phyloP scores from a whole-genome alignment of 1,284 basidiomycete species.

The Pterulicium gracile region DNA sequence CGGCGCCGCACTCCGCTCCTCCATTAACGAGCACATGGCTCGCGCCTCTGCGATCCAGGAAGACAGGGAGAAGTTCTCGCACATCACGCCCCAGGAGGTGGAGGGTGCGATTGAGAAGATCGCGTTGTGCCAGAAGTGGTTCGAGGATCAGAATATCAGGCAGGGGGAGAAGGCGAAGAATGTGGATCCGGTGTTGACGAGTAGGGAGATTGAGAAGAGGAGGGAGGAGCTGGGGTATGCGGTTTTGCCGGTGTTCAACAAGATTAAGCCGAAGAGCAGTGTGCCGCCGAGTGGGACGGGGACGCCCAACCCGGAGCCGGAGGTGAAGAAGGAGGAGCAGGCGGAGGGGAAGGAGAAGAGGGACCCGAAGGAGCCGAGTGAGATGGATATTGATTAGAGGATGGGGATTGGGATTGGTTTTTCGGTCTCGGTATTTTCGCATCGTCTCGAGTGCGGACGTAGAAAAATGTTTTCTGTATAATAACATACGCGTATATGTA shows the following conservation, averaged over 20 bases:
- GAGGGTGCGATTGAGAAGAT: conserved; percentile 72
- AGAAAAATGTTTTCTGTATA: too few species aligned
- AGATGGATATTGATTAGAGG: conserved; percentile 80
- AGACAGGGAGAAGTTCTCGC: conserved; percentile 46
- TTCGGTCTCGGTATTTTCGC: too few species aligned
- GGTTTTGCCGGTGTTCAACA: conserved; percentile 74
- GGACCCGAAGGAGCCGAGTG: conserved; percentile 40
- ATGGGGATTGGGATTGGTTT: too few species aligned
- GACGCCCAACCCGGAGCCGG: conserved; percentile 38
- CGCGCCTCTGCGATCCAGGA: conserved; percentile 78
- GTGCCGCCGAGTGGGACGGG: conserved; percentile 54
- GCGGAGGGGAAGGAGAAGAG: conserved; percentile 24
- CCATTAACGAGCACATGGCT: conserved; percentile 72
- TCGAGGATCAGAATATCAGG: conserved; percentile 79
- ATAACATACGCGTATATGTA: too few species aligned
- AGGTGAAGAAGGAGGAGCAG: conserved; percentile 26
- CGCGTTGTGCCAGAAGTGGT: conserved; percentile 83
- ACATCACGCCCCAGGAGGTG: conserved; percentile 85
- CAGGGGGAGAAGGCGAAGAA: conserved; percentile 85
- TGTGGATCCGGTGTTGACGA: conserved; percentile 73
- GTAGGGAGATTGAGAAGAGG: conserved; percentile 77
- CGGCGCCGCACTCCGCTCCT: conserved; percentile 70
- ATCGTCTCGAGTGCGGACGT: too few species aligned
- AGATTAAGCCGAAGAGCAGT: conserved; percentile 79
- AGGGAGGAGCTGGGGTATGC: conserved; percentile 84